Evolutionary conservation across 2,329 filamentous ascomycete species (phyloP).

Genomic region (Colletotrichum navitas): DNA sequence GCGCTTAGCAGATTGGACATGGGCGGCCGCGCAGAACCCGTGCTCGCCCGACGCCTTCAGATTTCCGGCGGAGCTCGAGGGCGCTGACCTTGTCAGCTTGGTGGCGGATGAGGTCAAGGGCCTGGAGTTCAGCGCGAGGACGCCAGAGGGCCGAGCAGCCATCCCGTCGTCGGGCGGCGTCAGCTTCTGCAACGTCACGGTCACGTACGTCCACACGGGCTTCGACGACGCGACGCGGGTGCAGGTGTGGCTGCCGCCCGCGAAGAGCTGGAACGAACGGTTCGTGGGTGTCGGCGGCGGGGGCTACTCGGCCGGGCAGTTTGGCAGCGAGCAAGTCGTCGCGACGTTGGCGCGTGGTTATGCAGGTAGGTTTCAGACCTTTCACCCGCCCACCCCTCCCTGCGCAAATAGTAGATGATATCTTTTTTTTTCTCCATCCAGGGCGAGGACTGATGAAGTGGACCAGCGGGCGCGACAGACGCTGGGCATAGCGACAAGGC

Average conservation of each 20-base stretch:
- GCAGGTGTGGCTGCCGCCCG: conserved; percentile 46
- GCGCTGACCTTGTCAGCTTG: conserved; percentile 21
- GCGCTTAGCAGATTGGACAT: background rate
- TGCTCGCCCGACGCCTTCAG: conserved; percentile 19
- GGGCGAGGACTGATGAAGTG: background rate
- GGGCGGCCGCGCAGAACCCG: background rate
- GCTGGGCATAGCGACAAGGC: conserved; percentile 28
- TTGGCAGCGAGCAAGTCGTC: conserved; percentile 35
- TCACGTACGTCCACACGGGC: conserved; percentile 47
- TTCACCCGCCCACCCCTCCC: background rate
- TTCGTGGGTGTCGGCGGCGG: conserved; percentile 50
- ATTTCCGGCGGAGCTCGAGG: conserved; percentile 24
- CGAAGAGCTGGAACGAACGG: conserved; percentile 48
- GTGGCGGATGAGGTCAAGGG: conserved; percentile 23
- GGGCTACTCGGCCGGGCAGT: conserved; percentile 47
- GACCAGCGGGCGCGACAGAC: conserved; percentile 31
- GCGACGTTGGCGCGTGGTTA: conserved; percentile 34
- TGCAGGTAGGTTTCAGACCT: conserved; percentile 23
- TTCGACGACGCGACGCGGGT: conserved; percentile 46
- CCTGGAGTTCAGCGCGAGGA: conserved; percentile 16
- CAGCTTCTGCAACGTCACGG: conserved; percentile 46
- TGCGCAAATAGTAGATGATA: background rate
- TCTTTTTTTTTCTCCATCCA: background rate
- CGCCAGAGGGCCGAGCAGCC: conserved; percentile 38
- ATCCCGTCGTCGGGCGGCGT: conserved; percentile 37